Conservation (phyloP, 306 rosid genomes). For the Ormosia semicastrata region DNA sequence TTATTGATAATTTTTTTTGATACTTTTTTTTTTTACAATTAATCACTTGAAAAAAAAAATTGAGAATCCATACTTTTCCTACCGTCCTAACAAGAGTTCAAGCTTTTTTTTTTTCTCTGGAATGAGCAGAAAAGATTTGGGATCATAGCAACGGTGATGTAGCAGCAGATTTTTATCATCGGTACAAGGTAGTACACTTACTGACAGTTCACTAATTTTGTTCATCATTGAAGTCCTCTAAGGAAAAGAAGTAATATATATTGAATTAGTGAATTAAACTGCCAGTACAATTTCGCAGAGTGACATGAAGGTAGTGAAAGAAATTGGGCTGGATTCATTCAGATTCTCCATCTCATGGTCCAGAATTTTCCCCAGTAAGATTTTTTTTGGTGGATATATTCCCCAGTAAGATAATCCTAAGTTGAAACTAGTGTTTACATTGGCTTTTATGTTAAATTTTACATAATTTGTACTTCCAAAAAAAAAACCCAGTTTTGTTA, state of each 20-base stretch:
- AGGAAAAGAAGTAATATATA: neutral
- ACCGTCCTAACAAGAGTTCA: no score
- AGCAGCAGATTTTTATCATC: slow-evolving; percentile 40
- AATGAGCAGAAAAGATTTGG: slow-evolving; percentile 42
- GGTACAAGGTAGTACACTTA: slow-evolving; percentile 41
- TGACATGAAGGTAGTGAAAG: slow-evolving; percentile 43
- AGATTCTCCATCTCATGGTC: slow-evolving; percentile 68
- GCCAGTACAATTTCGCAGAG: slow-evolving; percentile 12
- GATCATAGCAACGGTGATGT: slow-evolving; percentile 39
- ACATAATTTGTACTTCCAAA: neutral
- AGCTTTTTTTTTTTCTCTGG: no score
- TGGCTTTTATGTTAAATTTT: neutral
- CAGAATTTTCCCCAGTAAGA: slow-evolving; percentile 53
- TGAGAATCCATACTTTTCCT: no score
- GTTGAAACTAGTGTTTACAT: neutral
- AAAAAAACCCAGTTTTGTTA: neutral
- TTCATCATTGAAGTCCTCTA: neutral
- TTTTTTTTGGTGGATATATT: no score
- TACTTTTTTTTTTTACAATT: no score
- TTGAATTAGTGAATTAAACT: neutral
- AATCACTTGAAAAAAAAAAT: no score
- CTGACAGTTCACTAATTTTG: neutral
- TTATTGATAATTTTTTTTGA: no score
- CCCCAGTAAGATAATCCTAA: slow-evolving; percentile 35
- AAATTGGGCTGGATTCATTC: slow-evolving; percentile 54